These are phyloP conservation scores for Backusella tuberculispora DNA, from an alignment of 192 early-diverging fungal species.

Conservation along the genomic window DNA sequence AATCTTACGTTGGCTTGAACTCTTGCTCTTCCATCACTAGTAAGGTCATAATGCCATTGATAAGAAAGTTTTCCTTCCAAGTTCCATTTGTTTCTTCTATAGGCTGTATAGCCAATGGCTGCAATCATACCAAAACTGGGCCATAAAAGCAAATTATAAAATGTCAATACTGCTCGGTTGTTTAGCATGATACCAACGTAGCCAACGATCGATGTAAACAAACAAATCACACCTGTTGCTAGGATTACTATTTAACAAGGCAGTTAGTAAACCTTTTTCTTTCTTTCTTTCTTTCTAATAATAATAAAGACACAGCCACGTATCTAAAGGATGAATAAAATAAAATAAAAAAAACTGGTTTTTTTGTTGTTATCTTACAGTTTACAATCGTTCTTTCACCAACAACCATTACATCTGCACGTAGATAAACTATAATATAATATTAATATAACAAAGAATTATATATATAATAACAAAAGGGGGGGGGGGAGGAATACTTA, in stretches of 20 bases:
- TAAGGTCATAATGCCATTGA: constrained; percentile 43
- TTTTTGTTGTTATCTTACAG: constrained; percentile 21
- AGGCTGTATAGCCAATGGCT: constrained; percentile 51
- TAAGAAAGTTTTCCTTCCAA: constrained; percentile 40
- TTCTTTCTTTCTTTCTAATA: neutral
- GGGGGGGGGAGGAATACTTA: neutral
- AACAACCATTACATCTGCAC: constrained; percentile 40
- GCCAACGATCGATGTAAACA: constrained; percentile 44
- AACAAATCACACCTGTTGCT: constrained; percentile 41
- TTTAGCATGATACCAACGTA: constrained; percentile 54
- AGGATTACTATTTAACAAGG: constrained; percentile 36
- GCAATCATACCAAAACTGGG: constrained; percentile 50
- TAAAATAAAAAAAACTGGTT: no score
- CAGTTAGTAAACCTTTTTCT: neutral
- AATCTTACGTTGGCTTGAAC: constrained; percentile 37
- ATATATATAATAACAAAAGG: neutral
- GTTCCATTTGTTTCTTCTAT: constrained; percentile 42
- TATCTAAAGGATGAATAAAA: no score
- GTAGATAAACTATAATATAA: constrained; percentile 32
- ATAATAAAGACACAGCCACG: neutral
- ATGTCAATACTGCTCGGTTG: constrained; percentile 44
- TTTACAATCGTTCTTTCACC: constrained; percentile 33
- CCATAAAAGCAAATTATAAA: constrained; percentile 54
- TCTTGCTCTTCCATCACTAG: constrained; percentile 28
- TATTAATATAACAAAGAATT: neutral